Conservation (phyloP, 306 rosid species). For the Adenanthera pavonina region DNA sequence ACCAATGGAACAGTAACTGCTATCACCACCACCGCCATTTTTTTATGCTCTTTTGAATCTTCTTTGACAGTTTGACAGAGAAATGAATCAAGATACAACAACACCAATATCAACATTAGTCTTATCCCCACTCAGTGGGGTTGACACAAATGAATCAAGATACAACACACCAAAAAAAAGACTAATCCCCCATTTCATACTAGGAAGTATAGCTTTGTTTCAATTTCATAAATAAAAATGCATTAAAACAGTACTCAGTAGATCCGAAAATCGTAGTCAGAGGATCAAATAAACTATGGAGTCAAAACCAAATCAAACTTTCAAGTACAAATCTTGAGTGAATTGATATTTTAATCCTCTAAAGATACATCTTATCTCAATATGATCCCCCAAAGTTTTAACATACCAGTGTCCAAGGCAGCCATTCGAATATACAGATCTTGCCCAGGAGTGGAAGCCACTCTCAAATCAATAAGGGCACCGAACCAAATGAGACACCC, state of each 20-base stretch:
- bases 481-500: constrained; percentile 54
- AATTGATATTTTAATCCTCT: neutral
- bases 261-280: neutral
- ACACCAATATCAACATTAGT: too few species aligned
- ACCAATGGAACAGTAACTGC: neutral
- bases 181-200: neutral
- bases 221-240: neutral
- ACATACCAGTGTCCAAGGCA: constrained; percentile 39
- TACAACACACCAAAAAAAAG: too few species aligned
- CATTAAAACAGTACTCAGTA: neutral
- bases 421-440: constrained; percentile 45
- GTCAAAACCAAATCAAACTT: neutral
- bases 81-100: neutral
- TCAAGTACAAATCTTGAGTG: neutral
- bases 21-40: neutral
- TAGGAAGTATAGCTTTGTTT: neutral
- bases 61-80: neutral
- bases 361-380: neutral
- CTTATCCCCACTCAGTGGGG: too few species aligned
- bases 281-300: neutral
- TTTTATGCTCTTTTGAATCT: constrained; percentile 15
- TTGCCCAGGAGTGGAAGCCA: constrained; percentile 28
- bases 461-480: constrained; percentile 45
- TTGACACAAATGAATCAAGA: too few species aligned
- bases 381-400: neutral